Evolutionary conservation across 192 early-diverging fungal species (phyloP).

Genomic region (Backusella circina): DNA sequence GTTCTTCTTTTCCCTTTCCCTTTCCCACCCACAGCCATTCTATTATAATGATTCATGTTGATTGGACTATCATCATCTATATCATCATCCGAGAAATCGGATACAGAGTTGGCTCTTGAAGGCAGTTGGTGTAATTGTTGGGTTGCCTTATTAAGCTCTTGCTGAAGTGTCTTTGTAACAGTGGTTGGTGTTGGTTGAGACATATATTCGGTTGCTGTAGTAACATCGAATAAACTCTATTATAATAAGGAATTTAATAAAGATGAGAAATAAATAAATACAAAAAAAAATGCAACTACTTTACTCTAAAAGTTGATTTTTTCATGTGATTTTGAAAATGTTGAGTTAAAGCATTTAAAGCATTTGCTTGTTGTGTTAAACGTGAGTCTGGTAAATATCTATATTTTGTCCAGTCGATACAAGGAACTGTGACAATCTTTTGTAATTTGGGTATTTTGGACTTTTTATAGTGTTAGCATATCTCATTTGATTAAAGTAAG

Average conservation of each 20-base stretch:
- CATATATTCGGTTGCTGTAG: not conserved
- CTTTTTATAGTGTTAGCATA: not conserved
- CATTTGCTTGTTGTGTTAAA: constrained; percentile 16
- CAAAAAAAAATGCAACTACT: too few relatives aligned
- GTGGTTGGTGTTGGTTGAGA: not conserved
- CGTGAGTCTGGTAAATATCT: constrained; percentile 26
- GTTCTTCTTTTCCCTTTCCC: constrained; percentile 25
- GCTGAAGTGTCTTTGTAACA: constrained; percentile 1
- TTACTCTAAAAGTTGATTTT: constrained; percentile 7
- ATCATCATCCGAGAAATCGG: constrained; percentile 30
- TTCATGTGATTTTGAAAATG: not conserved
- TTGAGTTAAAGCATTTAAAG: constrained; percentile 6
- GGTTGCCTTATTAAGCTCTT: constrained; percentile 16
- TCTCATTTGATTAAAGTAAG: not conserved
- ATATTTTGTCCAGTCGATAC: constrained; percentile 35
- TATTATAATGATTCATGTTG: not conserved
- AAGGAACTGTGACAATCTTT: constrained; percentile 26
- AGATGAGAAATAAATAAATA: not conserved
- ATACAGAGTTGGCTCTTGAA: constrained; percentile 22
- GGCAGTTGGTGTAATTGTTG: constrained; percentile 14
- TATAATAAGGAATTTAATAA: not conserved
- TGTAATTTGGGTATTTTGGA: constrained; percentile 22
- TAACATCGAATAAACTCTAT: constrained; percentile 29
- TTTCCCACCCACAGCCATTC: constrained; percentile 4
- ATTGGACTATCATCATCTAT: not conserved